Percentiles rank a stretch among this genome's conserved stretches.
Conservation (phyloP, 257 asterid species). For the Salvia hispanica region DNA sequence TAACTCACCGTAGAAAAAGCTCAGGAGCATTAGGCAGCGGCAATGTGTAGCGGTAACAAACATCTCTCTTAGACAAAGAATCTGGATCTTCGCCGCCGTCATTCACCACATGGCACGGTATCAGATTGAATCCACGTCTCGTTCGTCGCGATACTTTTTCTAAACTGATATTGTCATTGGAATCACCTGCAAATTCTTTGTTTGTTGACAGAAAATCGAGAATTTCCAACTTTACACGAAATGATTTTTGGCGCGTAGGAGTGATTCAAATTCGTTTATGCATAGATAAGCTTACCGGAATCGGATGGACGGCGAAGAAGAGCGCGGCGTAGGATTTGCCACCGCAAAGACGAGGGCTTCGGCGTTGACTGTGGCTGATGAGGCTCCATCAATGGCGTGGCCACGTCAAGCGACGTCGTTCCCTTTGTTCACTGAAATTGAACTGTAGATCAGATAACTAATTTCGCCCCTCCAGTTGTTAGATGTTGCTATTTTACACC, state of each 20-base stretch:
- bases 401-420: constrained; percentile 25
- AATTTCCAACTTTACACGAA: not conserved
- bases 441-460: not conserved
- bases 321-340: constrained; percentile 83
- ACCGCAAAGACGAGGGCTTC: constrained; percentile 61
- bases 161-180: constrained; percentile 48
- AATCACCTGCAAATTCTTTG: constrained; percentile 45
- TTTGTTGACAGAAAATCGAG: constrained; percentile 29
- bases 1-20: constrained; percentile 62
- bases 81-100: constrained; percentile 43
- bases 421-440: not conserved
- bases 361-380: constrained; percentile 32
- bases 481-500: not conserved
- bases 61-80: constrained; percentile 45
- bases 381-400: constrained; percentile 34
- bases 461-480: not conserved
- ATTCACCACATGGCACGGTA: constrained; percentile 49
- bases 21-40: constrained; percentile 60
- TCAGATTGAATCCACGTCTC: constrained; percentile 67
- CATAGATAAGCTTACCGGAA: constrained; percentile 36
- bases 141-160: constrained; percentile 64
- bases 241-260: constrained; percentile 1
- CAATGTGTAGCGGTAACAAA: constrained; percentile 56
- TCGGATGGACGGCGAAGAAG: constrained; percentile 51
- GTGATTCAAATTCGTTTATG: not conserved